phyloP scores from a whole-genome alignment of 805 yeast species.

The Myxozyma udenii region DNA sequence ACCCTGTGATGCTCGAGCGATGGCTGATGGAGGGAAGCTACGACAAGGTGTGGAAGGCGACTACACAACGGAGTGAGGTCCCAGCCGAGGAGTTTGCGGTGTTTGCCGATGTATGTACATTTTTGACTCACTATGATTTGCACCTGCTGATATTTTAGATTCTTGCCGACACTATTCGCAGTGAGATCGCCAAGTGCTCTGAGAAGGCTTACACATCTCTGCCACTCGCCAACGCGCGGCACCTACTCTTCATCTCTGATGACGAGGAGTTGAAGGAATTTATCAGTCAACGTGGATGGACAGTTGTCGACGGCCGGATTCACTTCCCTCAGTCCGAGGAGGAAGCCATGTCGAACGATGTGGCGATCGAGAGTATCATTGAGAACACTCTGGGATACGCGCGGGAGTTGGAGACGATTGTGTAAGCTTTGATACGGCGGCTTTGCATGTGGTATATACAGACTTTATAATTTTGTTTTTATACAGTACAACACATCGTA shows the following conservation, averaged over 20 bases:
- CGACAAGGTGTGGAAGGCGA: slow-evolving; percentile 80
- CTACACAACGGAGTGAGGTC: slow-evolving; percentile 51
- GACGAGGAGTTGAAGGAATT: slow-evolving; percentile 56
- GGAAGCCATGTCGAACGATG: slow-evolving; percentile 41
- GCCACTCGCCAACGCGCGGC: slow-evolving; percentile 80
- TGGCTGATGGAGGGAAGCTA: slow-evolving; percentile 97
- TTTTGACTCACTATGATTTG: background rate
- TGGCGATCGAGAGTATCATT: slow-evolving; percentile 48
- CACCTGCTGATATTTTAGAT: slow-evolving; percentile 5
- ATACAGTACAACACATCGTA: background rate
- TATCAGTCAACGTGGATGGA: slow-evolving; percentile 61
- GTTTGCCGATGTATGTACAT: slow-evolving; percentile 53
- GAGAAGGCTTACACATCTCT: slow-evolving; percentile 72
- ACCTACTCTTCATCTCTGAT: slow-evolving; percentile 64
- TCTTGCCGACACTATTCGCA: slow-evolving; percentile 65
- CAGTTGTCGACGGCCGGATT: slow-evolving; percentile 46
- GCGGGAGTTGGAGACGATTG: slow-evolving; percentile 85
- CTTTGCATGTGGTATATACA: no score
- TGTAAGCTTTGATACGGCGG: slow-evolving; percentile 46
- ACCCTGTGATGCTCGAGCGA: slow-evolving; percentile 85
- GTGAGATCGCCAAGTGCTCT: slow-evolving; percentile 79
- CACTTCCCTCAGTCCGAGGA: slow-evolving; percentile 38
- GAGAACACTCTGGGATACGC: slow-evolving; percentile 81
- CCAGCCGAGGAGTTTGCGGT: slow-evolving; percentile 71
- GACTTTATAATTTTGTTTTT: no score